These are phyloP conservation scores for Paecilomyces dactylethromorphus DNA, from an alignment of 2,329 filamentous ascomycete genomes.

Conservation along the genomic window DNA sequence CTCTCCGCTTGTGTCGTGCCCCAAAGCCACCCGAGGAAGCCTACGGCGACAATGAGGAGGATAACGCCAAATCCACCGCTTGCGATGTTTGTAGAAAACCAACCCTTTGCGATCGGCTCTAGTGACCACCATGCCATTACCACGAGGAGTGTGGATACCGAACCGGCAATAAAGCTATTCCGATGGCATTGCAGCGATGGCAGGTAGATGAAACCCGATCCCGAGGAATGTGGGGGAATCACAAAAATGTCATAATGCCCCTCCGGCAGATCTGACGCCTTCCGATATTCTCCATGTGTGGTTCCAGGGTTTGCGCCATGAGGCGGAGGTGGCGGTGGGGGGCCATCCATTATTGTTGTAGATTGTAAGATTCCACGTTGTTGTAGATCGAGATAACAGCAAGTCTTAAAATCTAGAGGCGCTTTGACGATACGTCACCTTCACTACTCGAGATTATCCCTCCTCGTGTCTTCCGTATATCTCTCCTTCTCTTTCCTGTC, in stretches of 20 bases:
- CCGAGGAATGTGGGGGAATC: constrained; percentile 84
- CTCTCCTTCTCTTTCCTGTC: neutral
- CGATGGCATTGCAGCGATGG: constrained; percentile 77
- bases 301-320: constrained; percentile 73
- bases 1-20: constrained; percentile 57
- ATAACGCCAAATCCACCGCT: constrained; percentile 68
- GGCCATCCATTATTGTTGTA: constrained; percentile 24
- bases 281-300: constrained; percentile 45
- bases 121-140: constrained; percentile 68
- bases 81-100: constrained; percentile 65
- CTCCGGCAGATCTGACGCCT: constrained; percentile 60
- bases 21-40: constrained; percentile 69
- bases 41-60: constrained; percentile 65
- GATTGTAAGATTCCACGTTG: neutral
- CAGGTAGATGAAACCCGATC: constrained; percentile 87
- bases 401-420: neutral
- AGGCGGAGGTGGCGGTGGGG: constrained; percentile 71
- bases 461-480: neutral
- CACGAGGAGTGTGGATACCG: constrained; percentile 65
- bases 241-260: constrained; percentile 98
- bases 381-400: neutral
- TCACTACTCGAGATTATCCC: neutral
- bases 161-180: constrained; percentile 87
- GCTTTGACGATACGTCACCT: constrained; percentile 2
- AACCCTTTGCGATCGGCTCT: constrained; percentile 65